Evolutionary conservation across 106 monocot genomes (phyloP), one percentile per base, ranked within the genome.

Genomic region (Ottelia alismoides): DNA sequence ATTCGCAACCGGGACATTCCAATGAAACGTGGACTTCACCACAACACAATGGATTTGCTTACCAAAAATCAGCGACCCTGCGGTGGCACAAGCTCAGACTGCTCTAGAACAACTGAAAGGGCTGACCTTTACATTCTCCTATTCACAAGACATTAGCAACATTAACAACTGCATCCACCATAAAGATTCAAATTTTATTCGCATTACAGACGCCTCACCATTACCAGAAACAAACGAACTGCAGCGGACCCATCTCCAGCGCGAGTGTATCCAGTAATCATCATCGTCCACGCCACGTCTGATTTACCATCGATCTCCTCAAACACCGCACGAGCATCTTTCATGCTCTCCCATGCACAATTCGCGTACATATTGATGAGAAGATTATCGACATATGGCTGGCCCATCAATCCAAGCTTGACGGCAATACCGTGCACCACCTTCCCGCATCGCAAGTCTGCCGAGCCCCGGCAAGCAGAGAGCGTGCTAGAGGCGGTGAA

Each of bases 51-150:
- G 89, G 17, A 89, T 56, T 58, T 80, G 89, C 60, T 52, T 66
- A 4, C 89, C 83, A 2, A 67, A 51, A 17, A 1, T 22, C 19
- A 71, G 24, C 27, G 51, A 66, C 0, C 47, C 63, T 1, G 50
- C 53, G 0, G 51, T 72, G 64, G 77, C 52, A 19, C 80, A 71
- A 10, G 89, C 80, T 29, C 74, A 60, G 56, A 79, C 31, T 1
- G 73, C 70, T 6, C 77, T 74, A 12, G 89, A 83, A 51, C 71
- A 80, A 45, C 71, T 71, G 63, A 69, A 80, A 12, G 81, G 66
- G 61, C 56, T 70, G 60, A 67, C 22, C 50, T 75, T 70, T 2
- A 27, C 52, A 20, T 65, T 70, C 27, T 82, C 82, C 82, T 85
- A 68, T 40, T 64, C 27, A 40, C 5, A 5, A 56, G 46, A 27